These are phyloP conservation scores for Phellinidium pouzarii DNA, from an alignment of 1,284 basidiomycete genomes.

Conservation along the genomic window DNA sequence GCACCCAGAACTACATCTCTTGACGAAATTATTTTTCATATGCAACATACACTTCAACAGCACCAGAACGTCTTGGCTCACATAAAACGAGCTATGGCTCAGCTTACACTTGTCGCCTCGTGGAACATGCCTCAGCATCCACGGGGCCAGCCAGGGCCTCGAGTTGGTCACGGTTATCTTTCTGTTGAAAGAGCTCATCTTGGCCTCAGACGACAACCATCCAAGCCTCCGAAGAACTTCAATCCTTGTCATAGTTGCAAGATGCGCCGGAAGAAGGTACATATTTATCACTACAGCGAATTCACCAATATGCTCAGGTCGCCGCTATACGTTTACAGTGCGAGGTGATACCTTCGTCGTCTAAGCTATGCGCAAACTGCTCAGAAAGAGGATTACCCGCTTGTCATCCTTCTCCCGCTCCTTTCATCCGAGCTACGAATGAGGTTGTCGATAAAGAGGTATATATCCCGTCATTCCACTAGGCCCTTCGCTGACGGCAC, in stretches of 20 bases:
- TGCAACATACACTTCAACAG: too few relatives aligned
- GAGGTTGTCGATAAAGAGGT: neutral
- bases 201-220: too few relatives aligned
- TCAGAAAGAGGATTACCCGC: neutral
- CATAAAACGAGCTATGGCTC: too few relatives aligned
- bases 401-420: neutral
- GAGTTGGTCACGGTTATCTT: too few relatives aligned
- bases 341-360: neutral
- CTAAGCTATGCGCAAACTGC: neutral
- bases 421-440: neutral
- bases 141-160: too few relatives aligned
- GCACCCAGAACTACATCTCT: too few relatives aligned
- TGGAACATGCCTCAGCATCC: too few relatives aligned
- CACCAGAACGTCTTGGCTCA: too few relatives aligned
- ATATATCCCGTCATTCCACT: neutral
- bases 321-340: neutral
- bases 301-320: neutral
- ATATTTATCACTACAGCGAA: neutral
- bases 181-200: too few relatives aligned
- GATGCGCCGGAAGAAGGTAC: slow-evolving; percentile 5
- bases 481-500: too few relatives aligned
- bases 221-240: neutral
- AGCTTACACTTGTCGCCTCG: too few relatives aligned
- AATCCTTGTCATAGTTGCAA: slow-evolving; percentile 5
- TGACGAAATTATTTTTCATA: too few relatives aligned